phyloP scores from a whole-genome alignment of 2,329 filamentous ascomycete species.

The Pseudogymnoascus sp. region DNA sequence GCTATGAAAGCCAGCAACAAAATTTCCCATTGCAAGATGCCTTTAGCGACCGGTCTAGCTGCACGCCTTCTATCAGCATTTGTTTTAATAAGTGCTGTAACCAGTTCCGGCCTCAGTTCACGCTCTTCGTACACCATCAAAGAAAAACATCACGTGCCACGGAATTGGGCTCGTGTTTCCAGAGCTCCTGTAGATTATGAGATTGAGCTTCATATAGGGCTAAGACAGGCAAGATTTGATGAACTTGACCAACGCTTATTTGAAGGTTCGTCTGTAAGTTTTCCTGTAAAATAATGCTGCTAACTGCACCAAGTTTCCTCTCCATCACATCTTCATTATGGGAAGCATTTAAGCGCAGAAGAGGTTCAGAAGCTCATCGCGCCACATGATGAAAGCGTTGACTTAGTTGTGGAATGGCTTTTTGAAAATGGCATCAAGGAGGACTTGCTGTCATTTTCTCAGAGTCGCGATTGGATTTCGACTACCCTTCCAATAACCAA shows the following conservation, averaged over 20 bases:
- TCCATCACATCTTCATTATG: conserved; percentile 45
- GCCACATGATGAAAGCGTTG: conserved; percentile 42
- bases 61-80: not conserved
- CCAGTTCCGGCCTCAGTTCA: not conserved
- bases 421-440: conserved; percentile 39
- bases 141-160: conserved; percentile 44
- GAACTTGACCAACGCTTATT: conserved; percentile 47
- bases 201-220: conserved; percentile 47
- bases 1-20: not conserved
- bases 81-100: not conserved
- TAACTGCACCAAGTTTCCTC: conserved; percentile 36
- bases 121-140: conserved; percentile 33
- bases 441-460: conserved; percentile 35
- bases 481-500: conserved; percentile 42
- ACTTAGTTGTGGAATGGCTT: conserved; percentile 48
- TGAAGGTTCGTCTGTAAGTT: conserved; percentile 31
- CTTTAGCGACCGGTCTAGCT: not conserved
- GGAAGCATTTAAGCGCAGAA: conserved; percentile 41
- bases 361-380: conserved; percentile 46
- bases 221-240: conserved; percentile 48
- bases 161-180: conserved; percentile 40
- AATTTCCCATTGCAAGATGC: not conserved
- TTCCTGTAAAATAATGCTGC: conserved; percentile 8
- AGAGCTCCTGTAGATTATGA: conserved; percentile 39
- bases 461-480: conserved; percentile 50